phyloP scores from a whole-genome alignment of 352 stramenopile genomes.

The Globisporangium polare region DNA sequence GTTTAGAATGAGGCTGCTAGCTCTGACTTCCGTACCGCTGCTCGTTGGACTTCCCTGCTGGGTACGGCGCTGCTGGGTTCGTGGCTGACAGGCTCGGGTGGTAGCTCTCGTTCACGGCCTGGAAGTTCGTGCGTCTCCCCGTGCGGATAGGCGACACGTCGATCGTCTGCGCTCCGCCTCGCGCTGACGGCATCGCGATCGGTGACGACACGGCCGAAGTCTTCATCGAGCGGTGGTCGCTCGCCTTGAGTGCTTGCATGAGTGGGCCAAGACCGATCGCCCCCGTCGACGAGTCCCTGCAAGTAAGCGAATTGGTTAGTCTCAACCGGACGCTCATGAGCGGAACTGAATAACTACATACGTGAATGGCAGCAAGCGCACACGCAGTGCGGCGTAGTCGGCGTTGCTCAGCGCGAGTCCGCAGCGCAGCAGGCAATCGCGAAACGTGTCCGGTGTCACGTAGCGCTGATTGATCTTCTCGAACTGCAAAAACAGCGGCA shows the following conservation, averaged over 20 bases:
- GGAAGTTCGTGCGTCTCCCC: slow-evolving; percentile 52
- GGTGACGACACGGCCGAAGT: slow-evolving; percentile 19
- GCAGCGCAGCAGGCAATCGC: slow-evolving; percentile 52
- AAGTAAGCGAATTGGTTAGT: neutral
- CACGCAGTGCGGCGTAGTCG: slow-evolving; percentile 61
- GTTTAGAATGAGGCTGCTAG: neutral
- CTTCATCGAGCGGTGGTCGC: slow-evolving; percentile 41
- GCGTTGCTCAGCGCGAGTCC: slow-evolving; percentile 63
- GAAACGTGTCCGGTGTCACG: slow-evolving; percentile 56
- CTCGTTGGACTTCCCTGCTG: slow-evolving; percentile 71
- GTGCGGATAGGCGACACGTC: slow-evolving; percentile 54
- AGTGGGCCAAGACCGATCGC: slow-evolving; percentile 38
- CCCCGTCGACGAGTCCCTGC: slow-evolving; percentile 49
- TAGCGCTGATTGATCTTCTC: slow-evolving; percentile 45
- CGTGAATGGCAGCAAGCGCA: slow-evolving; percentile 58
- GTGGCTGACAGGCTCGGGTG: slow-evolving; percentile 6
- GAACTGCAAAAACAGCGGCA: slow-evolving; percentile 52
- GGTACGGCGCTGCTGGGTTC: slow-evolving; percentile 15
- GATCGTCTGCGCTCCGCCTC: slow-evolving; percentile 9
- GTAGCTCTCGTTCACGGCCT: slow-evolving; percentile 19
- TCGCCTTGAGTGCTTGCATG: slow-evolving; percentile 41
- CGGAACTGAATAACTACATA: slow-evolving; percentile 21
- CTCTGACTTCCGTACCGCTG: slow-evolving; percentile 36
- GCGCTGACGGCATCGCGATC: slow-evolving; percentile 16
- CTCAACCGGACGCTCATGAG: too few relatives aligned